Evolutionary conservation across 2,329 filamentous ascomycete genomes (phyloP).

Genomic region (Aspergillus oerlinghausenensis): DNA sequence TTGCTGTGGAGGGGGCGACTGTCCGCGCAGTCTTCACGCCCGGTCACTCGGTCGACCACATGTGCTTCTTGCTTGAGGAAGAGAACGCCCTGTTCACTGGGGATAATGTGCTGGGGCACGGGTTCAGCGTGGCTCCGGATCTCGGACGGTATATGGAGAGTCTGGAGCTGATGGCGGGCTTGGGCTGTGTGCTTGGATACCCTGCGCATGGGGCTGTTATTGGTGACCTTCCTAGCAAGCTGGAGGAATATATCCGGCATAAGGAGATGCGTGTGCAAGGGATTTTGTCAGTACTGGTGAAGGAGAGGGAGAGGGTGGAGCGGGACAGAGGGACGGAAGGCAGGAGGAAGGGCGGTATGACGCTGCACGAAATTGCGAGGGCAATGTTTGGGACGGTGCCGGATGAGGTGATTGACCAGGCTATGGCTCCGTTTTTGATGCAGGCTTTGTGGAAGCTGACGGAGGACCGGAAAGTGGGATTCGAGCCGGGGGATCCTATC

Average conservation of each 20-base stretch:
- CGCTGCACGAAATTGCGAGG: slow-evolving; percentile 1
- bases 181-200: slow-evolving; percentile 39
- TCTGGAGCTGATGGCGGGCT: slow-evolving; percentile 30
- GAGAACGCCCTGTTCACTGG: slow-evolving; percentile 74
- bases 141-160: slow-evolving; percentile 35
- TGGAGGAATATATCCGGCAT: slow-evolving; percentile 1
- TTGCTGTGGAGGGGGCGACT: slow-evolving; percentile 38
- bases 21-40: slow-evolving; percentile 47
- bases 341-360: neutral
- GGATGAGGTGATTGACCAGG: too few species aligned
- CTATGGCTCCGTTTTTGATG: neutral
- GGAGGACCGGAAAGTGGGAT: neutral
- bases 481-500: neutral
- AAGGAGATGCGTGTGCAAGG: neutral
- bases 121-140: slow-evolving; percentile 38
- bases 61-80: slow-evolving; percentile 67
- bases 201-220: slow-evolving; percentile 41
- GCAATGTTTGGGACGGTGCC: too few species aligned
- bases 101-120: slow-evolving; percentile 70
- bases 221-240: neutral
- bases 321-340: too few species aligned
- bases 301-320: neutral
- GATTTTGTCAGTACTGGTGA: neutral
- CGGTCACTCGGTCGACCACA: slow-evolving; percentile 71
- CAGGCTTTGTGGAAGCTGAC: neutral